Base-by-base conservation (phyloP, 768 basidiomycete genomes). In the Russula sp. region DNA sequence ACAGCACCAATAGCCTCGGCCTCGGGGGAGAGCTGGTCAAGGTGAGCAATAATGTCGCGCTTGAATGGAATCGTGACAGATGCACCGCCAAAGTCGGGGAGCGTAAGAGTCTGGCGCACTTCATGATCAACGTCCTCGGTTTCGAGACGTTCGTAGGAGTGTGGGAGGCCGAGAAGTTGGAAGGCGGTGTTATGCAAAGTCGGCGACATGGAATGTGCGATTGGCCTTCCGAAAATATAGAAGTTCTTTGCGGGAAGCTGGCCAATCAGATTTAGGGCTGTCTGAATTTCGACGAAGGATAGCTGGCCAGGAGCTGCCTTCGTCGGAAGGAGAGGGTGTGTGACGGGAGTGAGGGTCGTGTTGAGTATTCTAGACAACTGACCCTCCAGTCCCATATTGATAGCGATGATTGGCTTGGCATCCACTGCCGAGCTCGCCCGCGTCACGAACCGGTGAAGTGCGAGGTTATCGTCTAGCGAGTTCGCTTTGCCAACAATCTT, bases 51-150 rank as follows among this genome's bases (percentile, higher is more conserved):
- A 66, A 98, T 80, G 64, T 92, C 89, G 44, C 96, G 78, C 75
- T 99, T 99, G 79, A 88, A 87, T 2, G 97, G 97, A 66, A 98
- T 98, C 20, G 97, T 99, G 32, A 98, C 94, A 5, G 91, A 93
- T 16, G 94, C 97, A 0, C 97, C 97, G 8, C 97, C 96, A 72
- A 98, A 98, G 51, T 86, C 83, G 1, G 84, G 80, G 4, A 82
- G 77, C 1, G 77, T 73, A 20, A 98, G 78, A 3, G 85, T 79
- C 3, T 79, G 74, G 71, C 82, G 82, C 69, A 96, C 79, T 66
- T 83, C 80, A 14, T 86, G 82, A 45, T 84, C 82, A 6, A 95
- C 82, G 6, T 78, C 73, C 6, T 77, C 71, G 0, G 90, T 89
- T 76, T 98, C 92, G 39, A 91, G 76, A n/a, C 90, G 77, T 32